These are phyloP conservation scores for Aphanomyces astaci DNA, from an alignment of 352 stramenopile genomes.

Conservation along the genomic window DNA sequence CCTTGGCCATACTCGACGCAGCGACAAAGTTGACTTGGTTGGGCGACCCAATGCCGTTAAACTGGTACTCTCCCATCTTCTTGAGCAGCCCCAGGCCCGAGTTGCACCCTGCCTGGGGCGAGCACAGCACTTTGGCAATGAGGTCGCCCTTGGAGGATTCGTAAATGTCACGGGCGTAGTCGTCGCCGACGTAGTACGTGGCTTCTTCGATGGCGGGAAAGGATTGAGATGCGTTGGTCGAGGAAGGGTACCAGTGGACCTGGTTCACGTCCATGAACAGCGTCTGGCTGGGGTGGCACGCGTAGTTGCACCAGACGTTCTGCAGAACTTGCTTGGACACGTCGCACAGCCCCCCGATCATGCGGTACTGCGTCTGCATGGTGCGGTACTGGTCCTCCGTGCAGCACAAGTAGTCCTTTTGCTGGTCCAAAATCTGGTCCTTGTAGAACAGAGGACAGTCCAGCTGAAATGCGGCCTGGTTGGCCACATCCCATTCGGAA, in stretches of 20 bases:
- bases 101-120: constrained; percentile 42
- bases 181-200: constrained; percentile 57
- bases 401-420: constrained; percentile 59
- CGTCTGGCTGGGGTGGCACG: constrained; percentile 70
- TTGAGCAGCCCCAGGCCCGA: constrained; percentile 43
- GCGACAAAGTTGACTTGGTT: constrained; percentile 53
- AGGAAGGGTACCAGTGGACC: constrained; percentile 41
- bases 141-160: constrained; percentile 57
- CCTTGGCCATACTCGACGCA: neutral
- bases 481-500: constrained; percentile 48
- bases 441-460: constrained; percentile 70
- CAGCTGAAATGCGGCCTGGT: constrained; percentile 51
- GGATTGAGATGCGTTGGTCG: constrained; percentile 2
- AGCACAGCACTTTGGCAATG: constrained; percentile 46
- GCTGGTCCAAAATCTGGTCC: constrained; percentile 37
- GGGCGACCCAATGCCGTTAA: constrained; percentile 51
- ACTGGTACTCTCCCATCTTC: constrained; percentile 59
- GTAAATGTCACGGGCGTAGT: constrained; percentile 62
- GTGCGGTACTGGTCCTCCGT: constrained; percentile 64
- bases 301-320: constrained; percentile 76
- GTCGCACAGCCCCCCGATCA: constrained; percentile 50
- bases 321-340: constrained; percentile 66
- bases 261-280: constrained; percentile 64
- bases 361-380: constrained; percentile 49
- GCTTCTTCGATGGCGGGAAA: constrained; percentile 61